Base-by-base conservation (phyloP, 23 red algal species). In the Gracilaria gracilis region DNA sequence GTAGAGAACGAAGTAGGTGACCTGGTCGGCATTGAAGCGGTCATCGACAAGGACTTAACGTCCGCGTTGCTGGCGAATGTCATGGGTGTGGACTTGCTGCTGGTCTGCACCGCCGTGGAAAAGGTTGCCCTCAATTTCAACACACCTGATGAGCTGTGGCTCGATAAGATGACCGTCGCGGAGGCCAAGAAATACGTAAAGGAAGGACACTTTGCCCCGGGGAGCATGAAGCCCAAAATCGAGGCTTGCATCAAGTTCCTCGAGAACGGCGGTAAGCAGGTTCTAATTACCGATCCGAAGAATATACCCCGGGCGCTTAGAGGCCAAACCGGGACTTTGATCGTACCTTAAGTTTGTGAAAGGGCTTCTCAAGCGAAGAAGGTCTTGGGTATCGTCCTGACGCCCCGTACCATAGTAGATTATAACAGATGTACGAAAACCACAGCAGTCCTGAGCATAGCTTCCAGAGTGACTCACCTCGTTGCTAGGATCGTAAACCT, bases 191-290 rank as follows among this genome's bases (percentile, higher is more conserved):
- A 66, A 13, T 82, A 82, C 54, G 23, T 36, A 11, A 14, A 66
- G 7, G 79, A 82, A 42, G 79, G 57, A 38, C 57, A 82, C 2
- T 82, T 82, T 64, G 57, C 79, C n/a, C 55, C 79, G 1, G 79
- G 79, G n/a, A 82, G 79, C 54, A 82, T 82, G 79, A 66, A 66
- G 54, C 79, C 79, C 35, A 82, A 82, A 66, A 82, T 82, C 46
- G 79, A 82, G 57, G 79, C 79, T 1, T 61, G 54, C 55, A 61
- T 82, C 79, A 66, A 82, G 59, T 82, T 59, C 79, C 54, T 82
- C n/a, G 57, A 82, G 37, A 47, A 61, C 32, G 57, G 57, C 34
- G 57, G 54, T 8, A 61, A 55, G 57, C 55, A 66, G 16, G 79
- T 66, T 61, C 34, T 82, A 4, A 35, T 82, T 55, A 82, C 79